Percentiles rank a stretch among this genome's conserved stretches.
phyloP scores from a whole-genome alignment of 192 early-diverging fungal genomes.

The Coemansia sp. region DNA sequence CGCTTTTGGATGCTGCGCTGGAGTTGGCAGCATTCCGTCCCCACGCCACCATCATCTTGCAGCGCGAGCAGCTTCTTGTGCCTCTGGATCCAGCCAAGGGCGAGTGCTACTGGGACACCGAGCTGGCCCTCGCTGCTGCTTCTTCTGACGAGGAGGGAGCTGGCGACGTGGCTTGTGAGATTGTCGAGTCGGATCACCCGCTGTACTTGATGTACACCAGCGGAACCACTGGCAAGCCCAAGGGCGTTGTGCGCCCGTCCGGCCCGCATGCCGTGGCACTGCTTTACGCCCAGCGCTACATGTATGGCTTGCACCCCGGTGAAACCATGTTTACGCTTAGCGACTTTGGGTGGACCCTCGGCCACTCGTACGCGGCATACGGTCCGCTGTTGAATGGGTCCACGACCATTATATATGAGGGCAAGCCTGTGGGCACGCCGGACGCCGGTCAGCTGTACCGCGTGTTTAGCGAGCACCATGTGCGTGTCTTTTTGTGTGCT shows the following conservation, averaged over 20 bases:
- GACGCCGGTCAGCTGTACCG: conserved; percentile 79
- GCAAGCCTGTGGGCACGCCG: conserved; percentile 77
- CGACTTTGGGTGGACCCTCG: conserved; percentile 88
- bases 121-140: conserved; percentile 46
- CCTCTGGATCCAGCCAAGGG: conserved; percentile 36
- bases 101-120: conserved; percentile 54
- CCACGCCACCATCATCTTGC: conserved; percentile 60
- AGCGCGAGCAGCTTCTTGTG: conserved; percentile 56
- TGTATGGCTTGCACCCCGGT: conserved; percentile 68
- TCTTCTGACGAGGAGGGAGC: too few species aligned
- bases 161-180: conserved; percentile 52
- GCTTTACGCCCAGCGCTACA: conserved; percentile 63
- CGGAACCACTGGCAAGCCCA: conserved; percentile 75
- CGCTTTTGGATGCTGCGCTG: conserved; percentile 71
- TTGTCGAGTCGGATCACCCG: conserved; percentile 64
- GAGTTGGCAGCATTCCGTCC: conserved; percentile 46
- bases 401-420: conserved; percentile 79
- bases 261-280: conserved; percentile 73
- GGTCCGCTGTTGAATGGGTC: conserved; percentile 73
- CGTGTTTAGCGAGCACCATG: conserved; percentile 71
- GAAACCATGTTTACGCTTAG: conserved; percentile 76
- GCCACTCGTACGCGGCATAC: conserved; percentile 79
- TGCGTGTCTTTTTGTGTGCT: conserved; percentile 72
- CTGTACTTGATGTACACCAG: conserved; percentile 80
- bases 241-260: conserved; percentile 55